Evolutionary conservation across 768 basidiomycete species (phyloP).

Genomic region (Dentipellis sp.): DNA sequence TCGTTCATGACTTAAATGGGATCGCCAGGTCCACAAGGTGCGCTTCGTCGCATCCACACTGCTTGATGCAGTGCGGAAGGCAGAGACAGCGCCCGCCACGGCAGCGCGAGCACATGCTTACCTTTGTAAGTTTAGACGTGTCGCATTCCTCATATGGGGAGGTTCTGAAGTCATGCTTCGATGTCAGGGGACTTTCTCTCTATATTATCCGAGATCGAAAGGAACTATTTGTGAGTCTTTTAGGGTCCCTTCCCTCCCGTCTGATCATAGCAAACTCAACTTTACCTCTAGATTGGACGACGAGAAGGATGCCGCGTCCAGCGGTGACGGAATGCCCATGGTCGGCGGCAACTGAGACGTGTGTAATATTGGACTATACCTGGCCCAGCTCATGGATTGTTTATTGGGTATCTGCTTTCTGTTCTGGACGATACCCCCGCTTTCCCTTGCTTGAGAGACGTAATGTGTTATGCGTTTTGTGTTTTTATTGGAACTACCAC

Average conservation of each 20-base stretch:
- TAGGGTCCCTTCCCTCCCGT: not conserved
- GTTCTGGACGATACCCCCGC: slow-evolving; percentile 7
- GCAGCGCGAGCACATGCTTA: slow-evolving; percentile 83
- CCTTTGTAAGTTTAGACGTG: slow-evolving; percentile 48
- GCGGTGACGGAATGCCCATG: slow-evolving; percentile 42
- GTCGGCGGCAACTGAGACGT: slow-evolving; percentile 16
- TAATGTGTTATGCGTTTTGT: not conserved
- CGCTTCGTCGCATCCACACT: slow-evolving; percentile 89
- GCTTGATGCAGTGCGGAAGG: slow-evolving; percentile 75
- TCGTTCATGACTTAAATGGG: not conserved
- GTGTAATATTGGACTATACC: not conserved
- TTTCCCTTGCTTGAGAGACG: not conserved
- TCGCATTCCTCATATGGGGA: not conserved
- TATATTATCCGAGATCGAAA: slow-evolving; percentile 85
- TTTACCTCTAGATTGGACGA: slow-evolving; percentile 46
- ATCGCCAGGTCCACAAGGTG: slow-evolving; percentile 74
- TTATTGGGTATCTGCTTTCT: slow-evolving; percentile 2
- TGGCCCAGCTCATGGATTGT: slow-evolving; percentile 3
- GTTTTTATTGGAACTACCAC: slow-evolving; percentile 1
- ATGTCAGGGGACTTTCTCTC: slow-evolving; percentile 81
- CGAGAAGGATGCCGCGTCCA: slow-evolving; percentile 55
- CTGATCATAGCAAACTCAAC: not conserved
- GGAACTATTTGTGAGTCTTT: slow-evolving; percentile 68
- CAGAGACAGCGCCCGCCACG: slow-evolving; percentile 68
- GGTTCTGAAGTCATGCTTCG: not conserved